phyloP scores from a whole-genome alignment of 345 rosid genomes.

The Citropsis articulata region DNA sequence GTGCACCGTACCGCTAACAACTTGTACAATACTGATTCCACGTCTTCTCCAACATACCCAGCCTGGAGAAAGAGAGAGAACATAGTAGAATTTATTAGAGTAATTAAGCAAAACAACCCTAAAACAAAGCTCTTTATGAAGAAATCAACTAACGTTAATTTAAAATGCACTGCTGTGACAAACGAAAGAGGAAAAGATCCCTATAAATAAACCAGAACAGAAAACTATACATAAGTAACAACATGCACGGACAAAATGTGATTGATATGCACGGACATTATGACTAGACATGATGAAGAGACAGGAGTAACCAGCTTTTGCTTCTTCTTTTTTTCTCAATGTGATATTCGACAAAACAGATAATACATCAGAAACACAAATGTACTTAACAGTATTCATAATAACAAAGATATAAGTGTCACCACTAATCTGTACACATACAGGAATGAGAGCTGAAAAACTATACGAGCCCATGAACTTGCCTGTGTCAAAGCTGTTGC shows the following conservation, averaged over 20 bases:
- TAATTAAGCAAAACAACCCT: conserved; percentile 1
- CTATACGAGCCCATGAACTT: conserved; percentile 35
- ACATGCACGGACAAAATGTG: background rate
- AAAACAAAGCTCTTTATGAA: background rate
- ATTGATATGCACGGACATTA: background rate
- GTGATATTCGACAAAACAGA: background rate
- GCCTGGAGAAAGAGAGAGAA: conserved; percentile 53
- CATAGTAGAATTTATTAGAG: conserved; percentile 10
- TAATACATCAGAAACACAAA: background rate
- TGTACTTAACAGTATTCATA: conserved; percentile 10
- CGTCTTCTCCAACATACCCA: conserved; percentile 99
- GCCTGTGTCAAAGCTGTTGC: conserved; percentile 94
- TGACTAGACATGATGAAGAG: background rate
- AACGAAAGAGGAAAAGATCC: background rate
- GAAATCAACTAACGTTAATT: background rate
- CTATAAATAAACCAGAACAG: background rate
- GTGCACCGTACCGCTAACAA: conserved; percentile 63
- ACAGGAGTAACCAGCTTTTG: background rate
- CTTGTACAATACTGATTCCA: conserved; percentile 84
- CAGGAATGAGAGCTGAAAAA: background rate
- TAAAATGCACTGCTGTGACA: background rate
- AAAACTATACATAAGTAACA: no score
- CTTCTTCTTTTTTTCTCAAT: background rate
- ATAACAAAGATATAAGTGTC: conserved; percentile 2
- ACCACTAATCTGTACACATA: background rate